These are phyloP conservation scores for Amauroascus verrucosus DNA, from an alignment of 2,329 filamentous ascomycete genomes.

Conservation along the genomic window DNA sequence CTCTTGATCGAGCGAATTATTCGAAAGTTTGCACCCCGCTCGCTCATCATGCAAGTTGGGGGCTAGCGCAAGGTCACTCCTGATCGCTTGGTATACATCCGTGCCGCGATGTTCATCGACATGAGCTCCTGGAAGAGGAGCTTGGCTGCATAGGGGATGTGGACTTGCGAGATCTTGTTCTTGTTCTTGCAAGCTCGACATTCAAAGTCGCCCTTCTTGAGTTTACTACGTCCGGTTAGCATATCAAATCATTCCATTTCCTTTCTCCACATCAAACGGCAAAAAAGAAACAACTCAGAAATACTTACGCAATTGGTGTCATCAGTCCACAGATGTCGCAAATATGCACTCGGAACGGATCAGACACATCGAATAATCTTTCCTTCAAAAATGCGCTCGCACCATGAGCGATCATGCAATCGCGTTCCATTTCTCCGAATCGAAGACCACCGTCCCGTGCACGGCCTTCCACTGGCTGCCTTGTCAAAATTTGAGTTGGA, in stretches of 20 bases:
- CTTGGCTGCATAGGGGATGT: slow-evolving; percentile 96
- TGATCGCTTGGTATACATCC: slow-evolving; percentile 76
- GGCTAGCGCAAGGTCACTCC: slow-evolving; percentile 34
- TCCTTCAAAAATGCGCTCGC: slow-evolving; percentile 96
- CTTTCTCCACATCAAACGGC: slow-evolving; percentile 16
- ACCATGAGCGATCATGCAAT: slow-evolving; percentile 99
- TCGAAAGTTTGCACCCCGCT: slow-evolving; percentile 1
- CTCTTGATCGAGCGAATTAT: not conserved
- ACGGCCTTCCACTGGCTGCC: slow-evolving; percentile 96
- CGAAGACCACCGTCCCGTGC: slow-evolving; percentile 93
- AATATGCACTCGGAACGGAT: slow-evolving; percentile 95
- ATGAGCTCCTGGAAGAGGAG: slow-evolving; percentile 96
- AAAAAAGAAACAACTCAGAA: slow-evolving; percentile 16
- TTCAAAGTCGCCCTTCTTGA: slow-evolving; percentile 92
- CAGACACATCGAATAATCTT: slow-evolving; percentile 90
- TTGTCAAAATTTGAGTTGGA: slow-evolving; percentile 90
- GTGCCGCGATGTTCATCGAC: slow-evolving; percentile 94
- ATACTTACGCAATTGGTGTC: slow-evolving; percentile 93
- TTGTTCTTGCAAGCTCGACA: slow-evolving; percentile 98
- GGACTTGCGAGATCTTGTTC: slow-evolving; percentile 93
- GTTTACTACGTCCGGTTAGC: slow-evolving; percentile 49
- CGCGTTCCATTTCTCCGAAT: slow-evolving; percentile 99
- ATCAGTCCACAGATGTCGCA: slow-evolving; percentile 98
- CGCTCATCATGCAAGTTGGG: slow-evolving; percentile 3
- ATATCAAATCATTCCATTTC: not conserved